Evolutionary conservation across 176 grass and related monocot species (phyloP), one percentile per base, ranked within the genome.

Genomic region (Chloris gayana): DNA sequence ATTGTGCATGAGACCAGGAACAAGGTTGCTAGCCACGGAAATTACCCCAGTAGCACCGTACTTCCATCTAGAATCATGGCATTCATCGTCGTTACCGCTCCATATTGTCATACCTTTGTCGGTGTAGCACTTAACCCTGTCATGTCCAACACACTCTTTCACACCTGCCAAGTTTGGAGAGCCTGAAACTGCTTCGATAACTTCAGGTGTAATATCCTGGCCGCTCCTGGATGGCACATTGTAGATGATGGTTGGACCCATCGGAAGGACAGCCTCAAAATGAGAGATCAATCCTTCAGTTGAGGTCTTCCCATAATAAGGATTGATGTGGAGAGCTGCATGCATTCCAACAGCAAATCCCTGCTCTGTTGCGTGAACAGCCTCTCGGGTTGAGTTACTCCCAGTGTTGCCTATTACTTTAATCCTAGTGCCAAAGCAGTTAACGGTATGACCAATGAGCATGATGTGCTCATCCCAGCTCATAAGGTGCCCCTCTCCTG

Each of bases 391-490:
- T 37, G 96, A 95, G 75, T 95, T 95, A 78, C 96, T 95, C 82
- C 92, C 92, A 0, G 96, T 99, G 76, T 99, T 95, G 61, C 96
- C 96, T 69, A 94, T 93, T 47, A 98, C 92, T 80, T 98, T 98
- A 61, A 98, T 92, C 37, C 85, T 83, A 53, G 90, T 80, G 53
- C 96, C 96, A 88, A 99, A 99, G 71, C 96, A 99, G 86, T 95
- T 95, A 54, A 99, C 96, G 3, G 96, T 93, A 74, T 99, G 96
- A 17, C 88, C 96, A 24, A 95, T 99, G 42, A 99, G 90, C 92
- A 99, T 99, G 67, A 95, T 91, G 72, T 99, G 96, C 69, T 99
- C 96, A 54, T 99, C 96, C 96, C 96, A 99, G 79, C 92, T 95
- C 96, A 99, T 99, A 57, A 99, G 90, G 38, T 99, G 96, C 22